Evolutionary conservation across 192 early-diverging fungal genomes (phyloP).

Genomic region (Backusella parvicylindrica): DNA sequence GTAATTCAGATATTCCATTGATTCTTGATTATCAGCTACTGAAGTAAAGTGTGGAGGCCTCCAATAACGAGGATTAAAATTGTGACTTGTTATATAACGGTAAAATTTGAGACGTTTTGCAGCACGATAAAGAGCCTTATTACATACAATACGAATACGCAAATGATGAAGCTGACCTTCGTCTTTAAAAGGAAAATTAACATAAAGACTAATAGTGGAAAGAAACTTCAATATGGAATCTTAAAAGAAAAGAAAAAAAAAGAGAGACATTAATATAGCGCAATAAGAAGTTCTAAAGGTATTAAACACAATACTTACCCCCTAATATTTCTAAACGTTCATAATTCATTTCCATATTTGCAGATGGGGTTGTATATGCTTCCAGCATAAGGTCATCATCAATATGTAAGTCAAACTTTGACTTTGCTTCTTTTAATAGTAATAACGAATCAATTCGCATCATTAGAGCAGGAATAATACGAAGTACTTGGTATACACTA

Average conservation of each 20-base stretch:
- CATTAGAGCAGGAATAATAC: conserved; percentile 59
- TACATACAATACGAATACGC: conserved; percentile 71
- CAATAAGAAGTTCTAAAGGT: not conserved
- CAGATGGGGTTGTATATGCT: conserved; percentile 73
- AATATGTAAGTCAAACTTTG: conserved; percentile 32
- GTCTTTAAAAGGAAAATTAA: conserved; percentile 64
- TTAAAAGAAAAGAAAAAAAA: not conserved
- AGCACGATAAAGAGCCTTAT: conserved; percentile 59
- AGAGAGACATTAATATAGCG: not conserved
- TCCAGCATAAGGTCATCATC: conserved; percentile 45
- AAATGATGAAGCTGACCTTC: conserved; percentile 74
- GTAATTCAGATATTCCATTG: conserved; percentile 9
- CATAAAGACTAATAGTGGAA: conserved; percentile 69
- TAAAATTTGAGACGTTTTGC: conserved; percentile 52
- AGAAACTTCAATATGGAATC: conserved; percentile 83
- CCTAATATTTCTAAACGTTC: conserved; percentile 88
- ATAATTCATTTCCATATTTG: conserved; percentile 68
- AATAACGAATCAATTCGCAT: conserved; percentile 55
- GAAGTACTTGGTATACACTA: conserved; percentile 36
- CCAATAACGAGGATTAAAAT: conserved; percentile 58
- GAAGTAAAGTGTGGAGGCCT: conserved; percentile 40
- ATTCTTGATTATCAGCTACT: conserved; percentile 12
- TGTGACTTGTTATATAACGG: conserved; percentile 55
- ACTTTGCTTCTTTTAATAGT: conserved; percentile 40
- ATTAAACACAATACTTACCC: conserved; percentile 19